Evolutionary conservation across 768 basidiomycete species (phyloP).

Genomic region (Lactarius sanguifluus): DNA sequence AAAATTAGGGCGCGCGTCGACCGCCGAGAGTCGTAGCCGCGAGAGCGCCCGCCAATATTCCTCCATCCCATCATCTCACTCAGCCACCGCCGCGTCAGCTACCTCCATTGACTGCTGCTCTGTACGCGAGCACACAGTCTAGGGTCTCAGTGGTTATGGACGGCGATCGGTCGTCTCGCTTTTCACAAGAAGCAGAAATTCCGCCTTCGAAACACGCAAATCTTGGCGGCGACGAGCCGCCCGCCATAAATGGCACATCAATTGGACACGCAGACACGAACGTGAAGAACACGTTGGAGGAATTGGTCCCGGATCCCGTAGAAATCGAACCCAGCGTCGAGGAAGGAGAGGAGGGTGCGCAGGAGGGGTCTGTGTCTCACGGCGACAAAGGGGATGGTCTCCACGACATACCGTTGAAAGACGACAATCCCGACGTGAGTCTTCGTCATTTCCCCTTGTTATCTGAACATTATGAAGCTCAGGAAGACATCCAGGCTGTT

Average conservation of each 20-base stretch:
- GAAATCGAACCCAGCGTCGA: constrained; percentile 12
- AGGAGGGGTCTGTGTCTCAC: neutral
- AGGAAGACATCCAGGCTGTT: constrained; percentile 11
- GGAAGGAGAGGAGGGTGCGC: constrained; percentile 8
- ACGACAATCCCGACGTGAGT: constrained; percentile 13
- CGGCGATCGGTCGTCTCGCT: constrained; percentile 2
- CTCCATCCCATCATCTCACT: constrained; percentile 9
- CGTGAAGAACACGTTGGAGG: constrained; percentile 1
- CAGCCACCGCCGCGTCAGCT: constrained; percentile 18
- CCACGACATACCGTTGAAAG: neutral
- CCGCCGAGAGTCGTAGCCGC: neutral
- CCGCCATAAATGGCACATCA: neutral
- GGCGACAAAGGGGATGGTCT: constrained; percentile 1
- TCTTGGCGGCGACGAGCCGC: neutral
- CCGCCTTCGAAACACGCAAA: constrained; percentile 8
- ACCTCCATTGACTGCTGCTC: constrained; percentile 2
- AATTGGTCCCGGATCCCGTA: neutral
- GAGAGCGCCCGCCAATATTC: constrained; percentile 13
- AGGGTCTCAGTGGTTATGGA: neutral
- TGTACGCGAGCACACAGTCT: neutral
- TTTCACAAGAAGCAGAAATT: constrained; percentile 3
- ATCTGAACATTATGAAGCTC: constrained; percentile 7
- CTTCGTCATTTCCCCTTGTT: neutral
- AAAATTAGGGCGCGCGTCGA: neutral
- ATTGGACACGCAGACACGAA: constrained; percentile 10